phyloP scores from a whole-genome alignment of 139 green algal genomes.

The Picochlorum sp. region DNA sequence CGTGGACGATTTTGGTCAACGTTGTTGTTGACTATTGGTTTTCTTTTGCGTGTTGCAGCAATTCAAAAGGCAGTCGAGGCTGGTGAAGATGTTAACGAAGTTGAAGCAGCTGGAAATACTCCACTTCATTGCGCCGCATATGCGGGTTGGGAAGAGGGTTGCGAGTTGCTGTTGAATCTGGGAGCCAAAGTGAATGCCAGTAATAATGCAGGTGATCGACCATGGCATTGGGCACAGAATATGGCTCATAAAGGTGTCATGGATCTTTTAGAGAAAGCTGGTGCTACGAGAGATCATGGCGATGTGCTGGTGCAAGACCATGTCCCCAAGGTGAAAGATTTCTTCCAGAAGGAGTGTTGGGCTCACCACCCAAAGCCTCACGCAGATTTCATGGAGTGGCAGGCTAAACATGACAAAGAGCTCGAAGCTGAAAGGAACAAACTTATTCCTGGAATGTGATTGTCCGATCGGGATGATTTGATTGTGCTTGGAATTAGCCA shows the following conservation, averaged over 20 bases:
- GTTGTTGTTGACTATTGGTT: neutral
- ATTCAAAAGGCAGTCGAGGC: slow-evolving; percentile 42
- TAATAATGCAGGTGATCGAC: slow-evolving; percentile 87
- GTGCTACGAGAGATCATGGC: slow-evolving; percentile 55
- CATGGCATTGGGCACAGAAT: slow-evolving; percentile 77
- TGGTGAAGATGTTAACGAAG: slow-evolving; percentile 79
- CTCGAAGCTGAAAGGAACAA: slow-evolving; percentile 47
- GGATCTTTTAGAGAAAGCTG: slow-evolving; percentile 65
- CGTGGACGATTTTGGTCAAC: neutral
- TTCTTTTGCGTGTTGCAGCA: slow-evolving; percentile 18
- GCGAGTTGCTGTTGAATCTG: slow-evolving; percentile 66
- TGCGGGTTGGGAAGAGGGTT: slow-evolving; percentile 74
- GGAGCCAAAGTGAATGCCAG: slow-evolving; percentile 81
- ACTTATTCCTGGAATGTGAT: slow-evolving; percentile 17
- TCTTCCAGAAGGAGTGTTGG: slow-evolving; percentile 82
- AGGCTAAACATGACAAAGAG: slow-evolving; percentile 40
- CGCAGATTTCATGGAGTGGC: slow-evolving; percentile 62
- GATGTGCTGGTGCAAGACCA: slow-evolving; percentile 87
- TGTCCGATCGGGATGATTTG: neutral
- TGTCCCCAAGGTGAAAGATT: slow-evolving; percentile 92
- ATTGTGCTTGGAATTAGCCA: neutral
- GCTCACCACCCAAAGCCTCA: slow-evolving; percentile 81
- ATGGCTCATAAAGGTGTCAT: slow-evolving; percentile 64
- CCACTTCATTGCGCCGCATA: slow-evolving; percentile 72
- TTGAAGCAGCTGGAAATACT: slow-evolving; percentile 85